Conservation (phyloP, 257 asterid genomes). For the Leptodermis oblonga region DNA sequence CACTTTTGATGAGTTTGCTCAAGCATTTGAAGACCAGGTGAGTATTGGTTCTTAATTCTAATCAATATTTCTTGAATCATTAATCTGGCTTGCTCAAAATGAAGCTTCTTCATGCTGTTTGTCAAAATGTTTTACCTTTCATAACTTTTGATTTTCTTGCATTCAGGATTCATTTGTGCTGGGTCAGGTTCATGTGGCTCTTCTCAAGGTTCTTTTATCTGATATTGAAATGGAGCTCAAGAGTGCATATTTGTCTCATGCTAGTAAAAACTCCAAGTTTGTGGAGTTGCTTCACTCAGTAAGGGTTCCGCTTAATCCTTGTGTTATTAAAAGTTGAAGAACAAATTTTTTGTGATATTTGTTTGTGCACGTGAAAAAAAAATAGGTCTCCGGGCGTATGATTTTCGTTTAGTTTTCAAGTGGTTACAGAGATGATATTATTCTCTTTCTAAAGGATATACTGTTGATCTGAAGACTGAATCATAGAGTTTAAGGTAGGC, state of each 20-base stretch:
- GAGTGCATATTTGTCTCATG: slow-evolving; percentile 45
- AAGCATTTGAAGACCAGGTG: slow-evolving; percentile 84
- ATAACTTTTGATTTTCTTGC: slow-evolving; percentile 26
- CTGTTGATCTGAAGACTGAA: neutral
- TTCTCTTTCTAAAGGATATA: neutral
- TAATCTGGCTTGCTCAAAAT: neutral
- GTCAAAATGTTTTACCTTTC: slow-evolving; percentile 9
- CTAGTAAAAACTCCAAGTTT: slow-evolving; percentile 80
- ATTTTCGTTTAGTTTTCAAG: neutral
- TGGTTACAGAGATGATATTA: neutral
- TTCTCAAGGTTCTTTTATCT: slow-evolving; percentile 67
- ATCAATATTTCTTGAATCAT: neutral
- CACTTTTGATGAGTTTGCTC: slow-evolving; percentile 79
- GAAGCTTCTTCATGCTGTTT: neutral
- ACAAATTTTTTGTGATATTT: neutral
- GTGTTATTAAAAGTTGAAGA: neutral
- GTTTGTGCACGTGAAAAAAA: neutral
- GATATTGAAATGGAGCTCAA: slow-evolving; percentile 64
- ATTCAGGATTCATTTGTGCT: slow-evolving; percentile 79
- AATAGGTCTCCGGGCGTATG: neutral
- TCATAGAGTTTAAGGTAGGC: neutral
- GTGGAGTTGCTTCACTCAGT: slow-evolving; percentile 71
- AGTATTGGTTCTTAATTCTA: slow-evolving; percentile 18
- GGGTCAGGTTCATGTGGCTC: slow-evolving; percentile 80
- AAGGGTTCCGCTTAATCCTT: slow-evolving; percentile 24